These are phyloP conservation scores for Paecilomyces dactylethromorphus DNA, from an alignment of 2,329 filamentous ascomycete genomes.

Conservation along the genomic window DNA sequence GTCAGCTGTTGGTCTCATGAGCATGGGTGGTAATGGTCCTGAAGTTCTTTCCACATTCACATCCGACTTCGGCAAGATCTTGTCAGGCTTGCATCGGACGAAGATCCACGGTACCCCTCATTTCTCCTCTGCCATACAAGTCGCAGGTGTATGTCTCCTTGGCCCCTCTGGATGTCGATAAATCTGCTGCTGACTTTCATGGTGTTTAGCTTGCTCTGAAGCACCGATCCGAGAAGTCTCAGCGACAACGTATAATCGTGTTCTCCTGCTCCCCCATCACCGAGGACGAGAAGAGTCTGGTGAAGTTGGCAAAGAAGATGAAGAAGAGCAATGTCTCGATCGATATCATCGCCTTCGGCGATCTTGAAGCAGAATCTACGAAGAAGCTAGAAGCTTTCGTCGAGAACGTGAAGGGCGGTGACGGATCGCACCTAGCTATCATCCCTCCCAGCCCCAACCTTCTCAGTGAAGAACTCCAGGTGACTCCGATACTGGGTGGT, in stretches of 20 bases:
- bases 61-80: slow-evolving; percentile 89
- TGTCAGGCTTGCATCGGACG: slow-evolving; percentile 85
- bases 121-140: slow-evolving; percentile 88
- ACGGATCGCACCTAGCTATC: slow-evolving; percentile 84
- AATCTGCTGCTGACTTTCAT: slow-evolving; percentile 9
- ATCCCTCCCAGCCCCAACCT: slow-evolving; percentile 87
- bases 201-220: slow-evolving; percentile 75
- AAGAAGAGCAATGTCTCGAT: slow-evolving; percentile 95
- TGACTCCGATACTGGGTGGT: slow-evolving; percentile 82
- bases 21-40: slow-evolving; percentile 95
- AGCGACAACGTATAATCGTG: slow-evolving; percentile 92
- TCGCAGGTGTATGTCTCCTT: slow-evolving; percentile 67
- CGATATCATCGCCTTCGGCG: slow-evolving; percentile 92
- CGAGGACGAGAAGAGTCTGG: slow-evolving; percentile 81
- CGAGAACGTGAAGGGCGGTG: slow-evolving; percentile 81
- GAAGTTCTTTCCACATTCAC: slow-evolving; percentile 96
- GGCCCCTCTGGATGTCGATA: neutral
- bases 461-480: slow-evolving; percentile 83
- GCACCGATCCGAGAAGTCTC: slow-evolving; percentile 95
- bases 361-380: slow-evolving; percentile 80
- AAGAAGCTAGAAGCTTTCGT: slow-evolving; percentile 91
- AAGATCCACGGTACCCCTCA: slow-evolving; percentile 89
- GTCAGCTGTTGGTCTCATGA: slow-evolving; percentile 96
- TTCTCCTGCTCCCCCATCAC: slow-evolving; percentile 90
- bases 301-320: slow-evolving; percentile 93